Evolutionary conservation across 805 yeast species (phyloP).

Genomic region (Cyberlindnera samutprakarnensis): DNA sequence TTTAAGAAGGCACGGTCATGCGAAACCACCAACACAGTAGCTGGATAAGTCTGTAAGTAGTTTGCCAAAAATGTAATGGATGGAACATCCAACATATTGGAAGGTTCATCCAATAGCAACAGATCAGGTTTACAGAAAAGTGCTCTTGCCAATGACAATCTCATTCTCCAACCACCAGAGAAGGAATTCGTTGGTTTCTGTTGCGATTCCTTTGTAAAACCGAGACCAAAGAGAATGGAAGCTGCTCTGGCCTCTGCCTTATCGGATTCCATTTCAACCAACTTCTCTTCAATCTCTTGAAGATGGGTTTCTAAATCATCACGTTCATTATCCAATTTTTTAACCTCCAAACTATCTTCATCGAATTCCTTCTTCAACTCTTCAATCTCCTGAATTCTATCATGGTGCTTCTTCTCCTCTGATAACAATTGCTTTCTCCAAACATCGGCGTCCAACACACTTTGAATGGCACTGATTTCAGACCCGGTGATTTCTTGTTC

Average conservation of each 20-base stretch:
- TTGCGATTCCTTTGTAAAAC: conserved; percentile 87
- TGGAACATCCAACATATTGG: conserved; percentile 99
- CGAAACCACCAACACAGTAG: conserved; percentile 92
- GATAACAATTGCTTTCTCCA: conserved; percentile 87
- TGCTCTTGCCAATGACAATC: conserved; percentile 96
- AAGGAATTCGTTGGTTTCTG: conserved; percentile 77
- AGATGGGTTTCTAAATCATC: conserved; percentile 77
- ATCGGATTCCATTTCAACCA: conserved; percentile 91
- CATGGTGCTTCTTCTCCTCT: conserved; percentile 71
- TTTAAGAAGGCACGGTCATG: conserved; percentile 96
- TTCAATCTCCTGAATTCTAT: conserved; percentile 71
- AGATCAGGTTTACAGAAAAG: conserved; percentile 95
- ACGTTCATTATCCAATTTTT: conserved; percentile 81
- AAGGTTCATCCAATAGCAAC: conserved; percentile 92
- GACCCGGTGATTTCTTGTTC: conserved; percentile 97
- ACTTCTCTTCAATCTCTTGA: conserved; percentile 72
- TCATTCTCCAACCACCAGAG: conserved; percentile 99
- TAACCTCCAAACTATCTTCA: conserved; percentile 65
- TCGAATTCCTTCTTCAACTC: conserved; percentile 62
- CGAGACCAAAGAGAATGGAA: conserved; percentile 83
- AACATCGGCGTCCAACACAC: conserved; percentile 98
- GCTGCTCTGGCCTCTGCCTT: conserved; percentile 98
- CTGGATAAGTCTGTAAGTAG: conserved; percentile 82
- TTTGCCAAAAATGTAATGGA: conserved; percentile 90
- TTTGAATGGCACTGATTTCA: conserved; percentile 82